Evolutionary conservation across 129 eudicot genomes (phyloP), one percentile per base, ranked within the genome.

Genomic region (Gnaphalium uliginosum): DNA sequence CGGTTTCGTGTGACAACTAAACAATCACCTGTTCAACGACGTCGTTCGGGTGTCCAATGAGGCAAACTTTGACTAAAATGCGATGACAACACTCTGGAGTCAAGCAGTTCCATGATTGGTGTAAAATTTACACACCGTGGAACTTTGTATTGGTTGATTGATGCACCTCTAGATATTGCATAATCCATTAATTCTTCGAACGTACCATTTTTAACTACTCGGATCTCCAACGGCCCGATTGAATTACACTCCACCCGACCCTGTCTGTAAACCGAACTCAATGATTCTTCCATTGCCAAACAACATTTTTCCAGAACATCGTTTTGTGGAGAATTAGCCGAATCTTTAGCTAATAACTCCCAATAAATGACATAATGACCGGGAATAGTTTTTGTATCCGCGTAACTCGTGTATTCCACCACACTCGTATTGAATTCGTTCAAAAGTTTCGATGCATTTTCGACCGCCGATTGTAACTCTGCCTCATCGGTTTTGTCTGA

Each of bases 401-500:
- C 98, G 43, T 79, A 88, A 18, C 98, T 93, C 19, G 98, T 93
- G 85, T 90, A 93, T 79, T 93, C 98, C 0, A 86, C 96, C 22
- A 93, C 96, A 26, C 88, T 86, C 1, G 96, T 80, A 37, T 85
- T 78, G 82, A 81, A 88, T 6, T 41, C 69, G 5, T 72, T 37
- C 0, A 93, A 72, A 4, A 88, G 68, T n/a, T 43, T 35, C 0
- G 98, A 88, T 0, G 98, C 98, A 14, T 85, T 85, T 11, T 90
- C 98, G 0, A 93, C 89, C 0, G 96, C 98, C 0, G 77, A 68
- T 39, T 93, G 98, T 23, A 93, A 29, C 87, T 93, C 98, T 5
- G 96, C 89, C 82, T 93, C 98, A 54, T 93, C 98, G 0, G 98
- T 93, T 69, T 93, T 93, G 66, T 93, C 98, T 0, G 98, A 86